These are phyloP conservation scores for Apophysomyces trapeziformis DNA, from an alignment of 371 early-diverging fungal genomes.

Conservation along the genomic window DNA sequence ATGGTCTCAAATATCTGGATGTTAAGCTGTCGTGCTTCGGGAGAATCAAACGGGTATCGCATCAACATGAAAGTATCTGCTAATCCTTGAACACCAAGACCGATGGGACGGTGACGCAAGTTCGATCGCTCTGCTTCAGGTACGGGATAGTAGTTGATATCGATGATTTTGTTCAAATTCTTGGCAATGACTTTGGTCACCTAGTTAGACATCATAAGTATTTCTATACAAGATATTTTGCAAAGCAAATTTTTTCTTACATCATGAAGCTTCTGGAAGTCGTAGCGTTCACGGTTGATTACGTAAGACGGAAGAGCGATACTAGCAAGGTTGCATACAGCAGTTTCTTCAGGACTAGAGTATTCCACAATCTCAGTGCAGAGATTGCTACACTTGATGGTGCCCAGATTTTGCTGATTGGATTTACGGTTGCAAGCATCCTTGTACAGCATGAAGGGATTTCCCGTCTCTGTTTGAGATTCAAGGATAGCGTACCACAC, in stretches of 20 bases:
- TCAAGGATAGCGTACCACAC: conserved; percentile 96
- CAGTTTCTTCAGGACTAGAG: conserved; percentile 94
- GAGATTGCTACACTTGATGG: conserved; percentile 88
- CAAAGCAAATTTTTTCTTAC: background rate
- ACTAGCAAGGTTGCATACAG: conserved; percentile 98
- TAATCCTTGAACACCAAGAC: conserved; percentile 98
- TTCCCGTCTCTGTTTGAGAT: conserved; percentile 97
- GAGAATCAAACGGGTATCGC: conserved; percentile 94
- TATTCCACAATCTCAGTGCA: conserved; percentile 97
- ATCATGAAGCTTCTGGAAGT: conserved; percentile 59
- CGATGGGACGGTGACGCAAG: conserved; percentile 95
- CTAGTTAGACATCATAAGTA: background rate
- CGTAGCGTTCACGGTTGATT: conserved; percentile 48
- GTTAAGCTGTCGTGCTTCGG: conserved; percentile 87
- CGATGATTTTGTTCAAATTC: conserved; percentile 98
- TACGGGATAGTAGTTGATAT: conserved; percentile 97
- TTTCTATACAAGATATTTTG: background rate
- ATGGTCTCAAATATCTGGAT: conserved; percentile 97
- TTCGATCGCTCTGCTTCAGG: conserved; percentile 87
- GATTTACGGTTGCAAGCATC: conserved; percentile 96
- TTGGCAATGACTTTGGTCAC: conserved; percentile 84
- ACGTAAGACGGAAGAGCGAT: conserved; percentile 95
- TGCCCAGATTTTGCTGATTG: conserved; percentile 98
- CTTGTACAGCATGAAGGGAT: conserved; percentile 98
- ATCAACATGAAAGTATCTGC: conserved; percentile 97